phyloP scores from a whole-genome alignment of 106 monocot species.

The Narthecium ossifragum region DNA sequence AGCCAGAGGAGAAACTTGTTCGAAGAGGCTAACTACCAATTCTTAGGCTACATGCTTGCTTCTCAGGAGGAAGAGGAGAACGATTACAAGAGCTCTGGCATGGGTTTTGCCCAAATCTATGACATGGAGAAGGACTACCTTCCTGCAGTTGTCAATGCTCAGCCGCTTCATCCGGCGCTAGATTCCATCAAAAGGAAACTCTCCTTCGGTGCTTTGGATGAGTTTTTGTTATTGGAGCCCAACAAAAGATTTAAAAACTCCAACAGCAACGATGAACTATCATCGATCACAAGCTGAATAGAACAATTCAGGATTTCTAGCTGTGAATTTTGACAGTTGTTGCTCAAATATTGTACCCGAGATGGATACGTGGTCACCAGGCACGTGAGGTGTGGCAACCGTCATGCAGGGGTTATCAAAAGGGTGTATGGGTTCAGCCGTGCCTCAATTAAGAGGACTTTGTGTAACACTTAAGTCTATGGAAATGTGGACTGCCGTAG shows the following conservation, averaged over 20 bases:
- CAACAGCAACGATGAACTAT: too few species aligned
- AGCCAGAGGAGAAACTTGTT: background rate
- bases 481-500: too few species aligned
- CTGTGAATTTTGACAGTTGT: too few species aligned
- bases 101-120: background rate
- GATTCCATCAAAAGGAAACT: conserved; percentile 17
- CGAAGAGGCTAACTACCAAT: conserved; percentile 10
- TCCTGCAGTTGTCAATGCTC: background rate
- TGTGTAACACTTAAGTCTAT: too few species aligned
- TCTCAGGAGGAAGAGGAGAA: background rate
- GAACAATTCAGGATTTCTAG: too few species aligned
- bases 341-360: too few species aligned
- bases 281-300: too few species aligned
- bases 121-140: background rate
- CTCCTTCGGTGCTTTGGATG: conserved; percentile 23
- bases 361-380: too few species aligned
- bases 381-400: too few species aligned
- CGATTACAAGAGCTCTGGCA: background rate
- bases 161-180: conserved; percentile 1
- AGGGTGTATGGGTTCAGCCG: too few species aligned
- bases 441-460: too few species aligned
- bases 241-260: conserved; percentile 9
- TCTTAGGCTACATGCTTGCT: background rate
- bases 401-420: too few species aligned
- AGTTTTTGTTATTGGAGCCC: conserved; percentile 14